Base-by-base conservation (phyloP, 75 land plant species). In the Pinus albicaulis region DNA sequence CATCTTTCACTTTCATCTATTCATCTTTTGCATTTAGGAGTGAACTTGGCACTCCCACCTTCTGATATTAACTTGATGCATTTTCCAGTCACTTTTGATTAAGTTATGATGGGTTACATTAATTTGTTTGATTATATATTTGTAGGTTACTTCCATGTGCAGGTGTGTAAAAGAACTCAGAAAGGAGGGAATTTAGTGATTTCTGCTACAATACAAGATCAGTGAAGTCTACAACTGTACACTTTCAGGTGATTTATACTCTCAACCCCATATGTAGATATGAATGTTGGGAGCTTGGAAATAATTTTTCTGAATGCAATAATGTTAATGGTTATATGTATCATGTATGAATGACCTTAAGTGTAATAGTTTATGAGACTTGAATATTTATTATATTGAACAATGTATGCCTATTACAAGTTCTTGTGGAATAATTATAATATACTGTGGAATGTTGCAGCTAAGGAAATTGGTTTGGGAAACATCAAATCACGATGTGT, bases 391-490 rank as follows among this genome's bases (percentile, higher is more conserved):
- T 62, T 13, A 26, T n/a, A n/a, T n/a, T 10, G 25, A 3, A 3
- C 12, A 62, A 26, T 26, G 28, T 15, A 13, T n/a, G n/a, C n/a
- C n/a, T 62, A 62, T 12, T 62, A 1, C 15, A 62, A 62, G 36
- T 16, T 41, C 44, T 66, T 38, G 69, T 34, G n/a, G 17, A 17
- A 20, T 65, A 36, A 65, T 65, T 34, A 34, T 65, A 20, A 16
- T 65, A 62, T 26, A 62, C 25, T 17, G 4, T 65, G 41, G 69
- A 15, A 22, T 74, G 70, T 0, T 72, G 72, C 90, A 96, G 99
- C 75, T 96, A 56, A 82, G 99, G 73, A 96, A 96, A 72, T 79
- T 96, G 65, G 92, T 96, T 31, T 96, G 99, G 94, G 94, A 94
- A 63, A 91, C 99, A 25, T 88, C 94, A 59, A 96, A 96, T 1